Evolutionary conservation across 2,329 filamentous ascomycete genomes (phyloP).

Genomic region (Aspergillus pseudoterreus): DNA sequence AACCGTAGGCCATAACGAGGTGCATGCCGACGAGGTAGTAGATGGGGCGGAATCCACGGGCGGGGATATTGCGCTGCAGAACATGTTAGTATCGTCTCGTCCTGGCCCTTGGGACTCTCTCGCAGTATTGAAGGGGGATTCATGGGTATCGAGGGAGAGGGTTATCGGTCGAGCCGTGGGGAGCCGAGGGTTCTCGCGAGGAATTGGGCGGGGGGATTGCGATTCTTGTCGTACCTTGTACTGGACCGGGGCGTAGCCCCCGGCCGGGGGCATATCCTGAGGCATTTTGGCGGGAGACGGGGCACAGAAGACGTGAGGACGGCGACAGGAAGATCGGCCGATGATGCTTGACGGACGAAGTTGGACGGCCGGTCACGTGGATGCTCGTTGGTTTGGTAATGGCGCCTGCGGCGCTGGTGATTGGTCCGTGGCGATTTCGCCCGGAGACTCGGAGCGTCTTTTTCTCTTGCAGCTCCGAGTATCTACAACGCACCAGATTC

Average conservation of each 20-base stretch:
- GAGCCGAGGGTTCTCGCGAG: neutral
- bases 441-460: neutral
- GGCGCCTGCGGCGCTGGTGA: constrained; percentile 21
- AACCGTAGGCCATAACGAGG: constrained; percentile 80
- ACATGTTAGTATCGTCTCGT: neutral
- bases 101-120: neutral
- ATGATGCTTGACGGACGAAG: constrained; percentile 24
- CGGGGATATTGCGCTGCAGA: constrained; percentile 79
- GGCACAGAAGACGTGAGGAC: constrained; percentile 12
- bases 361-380: constrained; percentile 29
- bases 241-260: constrained; percentile 94
- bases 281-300: constrained; percentile 61
- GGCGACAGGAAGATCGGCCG: constrained; percentile 9
- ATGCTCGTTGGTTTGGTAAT: constrained; percentile 23
- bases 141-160: neutral
- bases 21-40: constrained; percentile 74
- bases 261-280: constrained; percentile 93
- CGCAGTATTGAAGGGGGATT: neutral
- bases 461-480: neutral
- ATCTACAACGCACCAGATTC: neutral
- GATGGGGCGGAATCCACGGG: constrained; percentile 81
- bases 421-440: constrained; percentile 20
- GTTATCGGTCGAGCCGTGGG: neutral
- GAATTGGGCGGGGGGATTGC: neutral
- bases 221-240: constrained; percentile 69